These are phyloP conservation scores for Pyrus hybrid DNA, from an alignment of 331 rosid species.

Conservation along the genomic window DNA sequence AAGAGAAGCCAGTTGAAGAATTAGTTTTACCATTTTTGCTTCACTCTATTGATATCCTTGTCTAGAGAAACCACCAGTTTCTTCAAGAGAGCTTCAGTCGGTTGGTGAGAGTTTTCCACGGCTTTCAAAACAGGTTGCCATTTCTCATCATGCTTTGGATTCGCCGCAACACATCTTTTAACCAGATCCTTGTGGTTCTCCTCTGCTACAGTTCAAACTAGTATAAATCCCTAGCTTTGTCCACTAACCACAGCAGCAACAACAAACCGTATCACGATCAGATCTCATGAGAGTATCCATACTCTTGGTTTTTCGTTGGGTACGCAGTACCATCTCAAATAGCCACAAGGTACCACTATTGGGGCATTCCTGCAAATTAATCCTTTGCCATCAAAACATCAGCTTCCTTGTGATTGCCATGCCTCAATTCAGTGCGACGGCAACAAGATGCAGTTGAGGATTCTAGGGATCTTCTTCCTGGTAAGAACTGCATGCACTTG, in stretches of 20 bases:
- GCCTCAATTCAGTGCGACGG: conserved; percentile 68
- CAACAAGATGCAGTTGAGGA: conserved; percentile 75
- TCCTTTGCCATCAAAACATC: conserved; percentile 88
- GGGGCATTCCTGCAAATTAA: conserved; percentile 60
- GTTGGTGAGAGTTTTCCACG: conserved; percentile 80
- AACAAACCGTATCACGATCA: conserved; percentile 75
- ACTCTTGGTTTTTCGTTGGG: conserved; percentile 74
- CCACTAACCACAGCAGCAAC: conserved; percentile 73
- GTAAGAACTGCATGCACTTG: conserved; percentile 63
- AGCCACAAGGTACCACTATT: conserved; percentile 74
- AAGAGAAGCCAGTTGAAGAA: conserved; percentile 8
- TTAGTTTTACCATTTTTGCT: conserved; percentile 41
- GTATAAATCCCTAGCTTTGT: conserved; percentile 74
- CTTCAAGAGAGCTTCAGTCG: conserved; percentile 67
- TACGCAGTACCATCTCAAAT: conserved; percentile 89
- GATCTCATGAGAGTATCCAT: conserved; percentile 81
- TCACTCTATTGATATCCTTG: conserved; percentile 53
- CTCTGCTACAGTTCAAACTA: conserved; percentile 74
- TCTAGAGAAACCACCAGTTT: conserved; percentile 65
- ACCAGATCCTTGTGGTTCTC: conserved; percentile 72
- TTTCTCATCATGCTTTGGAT: conserved; percentile 86
- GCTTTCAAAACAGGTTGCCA: conserved; percentile 79
- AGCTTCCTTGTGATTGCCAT: conserved; percentile 69
- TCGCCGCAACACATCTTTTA: conserved; percentile 58
- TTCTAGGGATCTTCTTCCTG: conserved; percentile 70